Percentiles rank a stretch among this genome's conserved stretches.
phyloP scores from a whole-genome alignment of 345 rosid species.

The Mangifera indica region DNA sequence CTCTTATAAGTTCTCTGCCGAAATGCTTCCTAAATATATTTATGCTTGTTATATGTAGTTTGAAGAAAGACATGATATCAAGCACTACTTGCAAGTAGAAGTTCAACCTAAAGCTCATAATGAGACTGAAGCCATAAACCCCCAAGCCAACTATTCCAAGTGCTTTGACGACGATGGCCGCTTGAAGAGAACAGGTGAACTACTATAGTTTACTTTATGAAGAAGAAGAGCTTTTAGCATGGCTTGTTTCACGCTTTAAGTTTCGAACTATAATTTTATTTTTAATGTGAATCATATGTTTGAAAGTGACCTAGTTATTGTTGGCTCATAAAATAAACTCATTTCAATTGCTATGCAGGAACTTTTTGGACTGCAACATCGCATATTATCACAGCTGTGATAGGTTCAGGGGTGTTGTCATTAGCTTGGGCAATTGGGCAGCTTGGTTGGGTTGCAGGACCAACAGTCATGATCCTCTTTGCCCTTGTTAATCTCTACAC shows the following conservation, averaged over 20 bases:
- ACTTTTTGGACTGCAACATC: slow-evolving; percentile 49
- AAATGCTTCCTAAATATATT: background rate
- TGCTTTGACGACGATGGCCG: slow-evolving; percentile 65
- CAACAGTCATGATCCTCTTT: slow-evolving; percentile 37
- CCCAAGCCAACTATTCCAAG: slow-evolving; percentile 43
- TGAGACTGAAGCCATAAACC: slow-evolving; percentile 32
- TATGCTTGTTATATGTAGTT: slow-evolving; percentile 25
- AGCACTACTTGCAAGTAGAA: slow-evolving; percentile 55
- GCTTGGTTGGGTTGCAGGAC: slow-evolving; percentile 57
- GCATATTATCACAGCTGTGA: slow-evolving; percentile 51
- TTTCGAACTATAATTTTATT: background rate
- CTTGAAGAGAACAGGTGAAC: slow-evolving; percentile 51
- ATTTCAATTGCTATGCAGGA: slow-evolving; percentile 29
- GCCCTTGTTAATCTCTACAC: slow-evolving; percentile 47
- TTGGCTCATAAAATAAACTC: too few species aligned
- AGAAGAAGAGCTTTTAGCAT: background rate
- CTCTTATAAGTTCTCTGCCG: background rate
- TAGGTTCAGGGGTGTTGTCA: slow-evolving; percentile 56
- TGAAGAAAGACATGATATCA: slow-evolving; percentile 50
- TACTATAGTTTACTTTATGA: background rate
- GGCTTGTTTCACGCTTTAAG: background rate
- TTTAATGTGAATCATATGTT: background rate
- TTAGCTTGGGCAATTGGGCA: slow-evolving; percentile 53
- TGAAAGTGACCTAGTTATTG: too few species aligned
- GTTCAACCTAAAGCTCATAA: slow-evolving; percentile 31